Conservation (phyloP, 768 basidiomycete species). For the Pleurotus ostreatus region DNA sequence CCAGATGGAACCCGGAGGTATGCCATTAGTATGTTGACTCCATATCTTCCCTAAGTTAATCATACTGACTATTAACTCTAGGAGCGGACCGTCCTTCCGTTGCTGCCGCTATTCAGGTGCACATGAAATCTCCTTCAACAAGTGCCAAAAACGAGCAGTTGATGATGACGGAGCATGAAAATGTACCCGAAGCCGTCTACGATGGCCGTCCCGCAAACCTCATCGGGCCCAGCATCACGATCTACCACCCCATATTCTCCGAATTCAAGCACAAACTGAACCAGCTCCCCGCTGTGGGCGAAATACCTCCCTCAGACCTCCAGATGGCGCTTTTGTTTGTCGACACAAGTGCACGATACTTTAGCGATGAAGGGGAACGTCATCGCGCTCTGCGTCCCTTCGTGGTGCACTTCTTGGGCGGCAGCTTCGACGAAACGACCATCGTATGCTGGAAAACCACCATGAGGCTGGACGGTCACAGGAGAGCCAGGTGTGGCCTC, state of each 20-base stretch:
- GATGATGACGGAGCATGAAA: neutral
- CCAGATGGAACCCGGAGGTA: neutral
- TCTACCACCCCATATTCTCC: neutral
- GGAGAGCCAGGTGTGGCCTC: neutral
- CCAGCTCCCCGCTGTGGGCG: neutral
- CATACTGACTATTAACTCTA: neutral
- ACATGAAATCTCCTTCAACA: neutral
- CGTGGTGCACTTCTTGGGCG: neutral
- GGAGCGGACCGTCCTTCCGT: neutral
- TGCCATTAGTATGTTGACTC: neutral
- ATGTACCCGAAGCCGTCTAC: neutral
- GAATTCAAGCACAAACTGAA: neutral
- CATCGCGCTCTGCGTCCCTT: neutral
- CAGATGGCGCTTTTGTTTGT: neutral
- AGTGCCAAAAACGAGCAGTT: neutral
- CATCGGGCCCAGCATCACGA: neutral
- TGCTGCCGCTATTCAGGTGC: neutral
- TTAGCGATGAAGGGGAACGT: neutral
- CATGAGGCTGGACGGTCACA: neutral
- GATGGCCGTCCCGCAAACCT: neutral
- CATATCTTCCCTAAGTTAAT: neutral
- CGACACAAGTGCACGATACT: neutral
- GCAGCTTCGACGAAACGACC: neutral
- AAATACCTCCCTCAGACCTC: neutral
- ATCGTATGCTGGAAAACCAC: neutral